phyloP scores from a whole-genome alignment of 768 basidiomycete species.

The Filobasidium floriforme region DNA sequence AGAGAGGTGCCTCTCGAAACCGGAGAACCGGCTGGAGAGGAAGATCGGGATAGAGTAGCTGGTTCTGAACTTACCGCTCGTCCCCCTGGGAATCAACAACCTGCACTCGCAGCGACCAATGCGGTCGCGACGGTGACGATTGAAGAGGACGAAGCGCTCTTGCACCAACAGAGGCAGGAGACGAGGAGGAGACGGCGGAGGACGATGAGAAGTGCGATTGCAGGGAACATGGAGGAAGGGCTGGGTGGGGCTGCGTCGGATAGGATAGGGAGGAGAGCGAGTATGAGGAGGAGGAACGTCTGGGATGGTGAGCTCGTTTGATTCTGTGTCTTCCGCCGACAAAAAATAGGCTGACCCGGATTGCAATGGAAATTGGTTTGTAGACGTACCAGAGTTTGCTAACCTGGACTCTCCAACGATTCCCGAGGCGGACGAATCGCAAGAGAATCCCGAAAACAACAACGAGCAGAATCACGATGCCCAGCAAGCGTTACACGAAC shows the following conservation, averaged over 20 bases:
- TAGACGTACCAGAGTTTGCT: background rate
- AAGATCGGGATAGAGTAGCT: background rate
- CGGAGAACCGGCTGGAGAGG: background rate
- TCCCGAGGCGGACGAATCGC: slow-evolving; percentile 4
- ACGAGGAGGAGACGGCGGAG: background rate
- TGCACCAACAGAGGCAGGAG: background rate
- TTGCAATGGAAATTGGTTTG: background rate
- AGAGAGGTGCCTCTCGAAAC: background rate
- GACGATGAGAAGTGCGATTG: background rate
- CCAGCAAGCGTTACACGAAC: background rate
- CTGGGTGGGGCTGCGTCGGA: background rate
- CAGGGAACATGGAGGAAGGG: background rate
- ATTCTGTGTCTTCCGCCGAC: too few relatives aligned
- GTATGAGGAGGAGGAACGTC: slow-evolving; percentile 19
- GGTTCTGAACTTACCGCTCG: background rate
- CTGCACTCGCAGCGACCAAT: background rate
- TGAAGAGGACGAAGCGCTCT: background rate
- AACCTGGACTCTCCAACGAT: background rate
- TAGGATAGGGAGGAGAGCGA: slow-evolving; percentile 7
- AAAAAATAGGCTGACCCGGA: background rate
- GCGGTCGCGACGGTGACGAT: background rate
- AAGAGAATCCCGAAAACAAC: background rate
- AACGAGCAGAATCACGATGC: background rate
- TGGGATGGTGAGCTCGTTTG: slow-evolving; percentile 12
- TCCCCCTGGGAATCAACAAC: background rate